phyloP scores from a whole-genome alignment of 2,329 filamentous ascomycete genomes.

The Fusarium avenaceum region DNA sequence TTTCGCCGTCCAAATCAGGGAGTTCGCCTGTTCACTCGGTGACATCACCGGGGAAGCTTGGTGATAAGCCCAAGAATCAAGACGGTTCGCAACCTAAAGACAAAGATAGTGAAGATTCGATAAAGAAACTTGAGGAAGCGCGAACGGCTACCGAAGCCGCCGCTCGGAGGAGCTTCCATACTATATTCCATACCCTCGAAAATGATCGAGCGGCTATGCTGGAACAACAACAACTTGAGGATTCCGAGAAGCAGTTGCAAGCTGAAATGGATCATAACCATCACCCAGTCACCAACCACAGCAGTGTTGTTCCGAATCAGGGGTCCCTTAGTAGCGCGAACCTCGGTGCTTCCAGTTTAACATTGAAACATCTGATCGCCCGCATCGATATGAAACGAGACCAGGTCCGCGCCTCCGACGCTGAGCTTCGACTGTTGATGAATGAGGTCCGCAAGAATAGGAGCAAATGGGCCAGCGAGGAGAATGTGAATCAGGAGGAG shows the following conservation, averaged over 20 bases:
- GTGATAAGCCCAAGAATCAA: slow-evolving; percentile 66
- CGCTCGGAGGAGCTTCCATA: slow-evolving; percentile 91
- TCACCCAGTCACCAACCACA: slow-evolving; percentile 62
- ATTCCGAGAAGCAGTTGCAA: slow-evolving; percentile 95
- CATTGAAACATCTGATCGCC: slow-evolving; percentile 95
- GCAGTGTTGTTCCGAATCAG: slow-evolving; percentile 73
- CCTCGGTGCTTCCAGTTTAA: slow-evolving; percentile 93
- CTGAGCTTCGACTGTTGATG: slow-evolving; percentile 91
- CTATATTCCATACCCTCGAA: slow-evolving; percentile 94
- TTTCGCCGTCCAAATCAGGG: slow-evolving; percentile 78
- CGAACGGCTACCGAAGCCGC: slow-evolving; percentile 92
- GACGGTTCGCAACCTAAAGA: slow-evolving; percentile 65
- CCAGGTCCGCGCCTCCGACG: slow-evolving; percentile 90
- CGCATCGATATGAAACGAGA: slow-evolving; percentile 94
- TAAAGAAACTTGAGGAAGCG: slow-evolving; percentile 92
- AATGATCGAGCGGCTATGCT: slow-evolving; percentile 97
- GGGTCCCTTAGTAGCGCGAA: slow-evolving; percentile 94
- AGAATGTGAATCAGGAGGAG: slow-evolving; percentile 97
- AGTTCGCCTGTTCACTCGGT: slow-evolving; percentile 75
- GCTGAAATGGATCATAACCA: slow-evolving; percentile 87
- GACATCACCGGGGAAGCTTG: slow-evolving; percentile 71
- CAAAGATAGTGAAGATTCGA: slow-evolving; percentile 86
- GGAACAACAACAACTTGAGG: slow-evolving; percentile 96
- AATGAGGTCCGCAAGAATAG: slow-evolving; percentile 98
- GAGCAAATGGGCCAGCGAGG: slow-evolving; percentile 99